Base-by-base conservation (phyloP, 2,329 filamentous ascomycete genomes). In the Lachnellula hyalina region DNA sequence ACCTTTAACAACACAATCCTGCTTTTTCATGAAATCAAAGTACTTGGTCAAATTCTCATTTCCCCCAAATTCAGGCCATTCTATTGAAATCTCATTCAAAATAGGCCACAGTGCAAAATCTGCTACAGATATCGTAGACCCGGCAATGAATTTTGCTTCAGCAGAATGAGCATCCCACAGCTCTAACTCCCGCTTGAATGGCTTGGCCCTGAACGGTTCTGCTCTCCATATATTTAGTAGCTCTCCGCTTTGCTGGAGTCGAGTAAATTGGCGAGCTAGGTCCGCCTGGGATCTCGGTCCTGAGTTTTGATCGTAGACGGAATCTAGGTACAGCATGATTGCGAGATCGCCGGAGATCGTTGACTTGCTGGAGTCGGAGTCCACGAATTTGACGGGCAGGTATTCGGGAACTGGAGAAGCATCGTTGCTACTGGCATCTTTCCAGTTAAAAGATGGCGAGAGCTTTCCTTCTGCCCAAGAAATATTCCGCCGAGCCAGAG, bases 291-390 rank as follows among this genome's bases (percentile, higher is more conserved):
- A 55, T 19, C 34, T 56, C 5, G 21, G 40, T 6, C 35, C 42
- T 9, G 32, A 19, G 17, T 47, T 42, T 1, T 60, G 55, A 1
- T 75, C 74, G 56, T 83, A 76, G 12, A 75, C 70, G 2, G 78
- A 74, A 56, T 88, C 80, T 1, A 89, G 72, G 56, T 89, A 85
- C 9, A 81, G 66, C 73, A 85, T 73, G 55, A 84, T 79, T 35
- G 75, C 76, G 1, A 77, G 51, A 41, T 79, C 74, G 5, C 82
- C 81, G 7, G 77, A 68, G 0, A 81, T 72, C 0, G 68, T 70
- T 1, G 80, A 76, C 55, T 73, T 74, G 23, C 60, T 69, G 0
- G 65, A 61, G 56, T 85, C 80, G 47, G 80, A 82, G 61, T 85
- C 82, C 25, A 78, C 70, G 49, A 82, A 82, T 52, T 75, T 78